Conservation (phyloP, 1,284 basidiomycete species). For the Puccinia triticina region DNA sequence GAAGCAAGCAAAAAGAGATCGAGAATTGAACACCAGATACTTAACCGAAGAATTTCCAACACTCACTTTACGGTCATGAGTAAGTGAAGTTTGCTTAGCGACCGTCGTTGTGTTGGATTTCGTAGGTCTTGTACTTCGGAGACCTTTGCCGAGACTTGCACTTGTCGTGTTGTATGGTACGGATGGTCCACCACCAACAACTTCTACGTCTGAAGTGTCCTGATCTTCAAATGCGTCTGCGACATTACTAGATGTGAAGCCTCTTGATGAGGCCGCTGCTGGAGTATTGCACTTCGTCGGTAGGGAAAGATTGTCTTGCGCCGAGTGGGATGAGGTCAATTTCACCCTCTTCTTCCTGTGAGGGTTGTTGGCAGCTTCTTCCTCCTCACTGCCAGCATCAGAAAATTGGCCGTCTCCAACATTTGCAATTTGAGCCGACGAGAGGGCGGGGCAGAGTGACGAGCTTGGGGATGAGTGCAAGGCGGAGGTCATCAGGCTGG, state of each 20-base stretch:
- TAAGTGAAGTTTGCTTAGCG: background rate
- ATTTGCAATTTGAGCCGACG: slow-evolving; percentile 24
- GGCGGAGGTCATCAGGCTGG: background rate
- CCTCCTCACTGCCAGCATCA: slow-evolving; percentile 30
- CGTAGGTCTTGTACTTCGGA: background rate
- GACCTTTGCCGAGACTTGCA: background rate
- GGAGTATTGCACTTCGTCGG: background rate
- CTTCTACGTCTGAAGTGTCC: background rate
- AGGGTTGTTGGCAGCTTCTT: background rate
- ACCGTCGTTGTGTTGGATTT: background rate
- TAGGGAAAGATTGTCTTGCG: background rate
- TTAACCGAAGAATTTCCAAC: background rate
- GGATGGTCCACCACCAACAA: background rate
- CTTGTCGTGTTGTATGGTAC: background rate
- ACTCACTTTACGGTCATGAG: slow-evolving; percentile 18
- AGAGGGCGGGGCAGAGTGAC: slow-evolving; percentile 23
- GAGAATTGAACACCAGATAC: slow-evolving; percentile 1
- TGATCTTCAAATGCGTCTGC: background rate
- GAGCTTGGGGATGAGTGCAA: slow-evolving; percentile 1
- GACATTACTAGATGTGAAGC: background rate
- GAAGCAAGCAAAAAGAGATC: background rate
- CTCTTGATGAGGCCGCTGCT: background rate
- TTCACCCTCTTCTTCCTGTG: slow-evolving; percentile 23
- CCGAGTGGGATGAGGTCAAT: background rate
- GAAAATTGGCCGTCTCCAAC: slow-evolving; percentile 24